phyloP scores from a whole-genome alignment of 2,329 filamentous ascomycete species.

The Sclerotinia borealis region DNA sequence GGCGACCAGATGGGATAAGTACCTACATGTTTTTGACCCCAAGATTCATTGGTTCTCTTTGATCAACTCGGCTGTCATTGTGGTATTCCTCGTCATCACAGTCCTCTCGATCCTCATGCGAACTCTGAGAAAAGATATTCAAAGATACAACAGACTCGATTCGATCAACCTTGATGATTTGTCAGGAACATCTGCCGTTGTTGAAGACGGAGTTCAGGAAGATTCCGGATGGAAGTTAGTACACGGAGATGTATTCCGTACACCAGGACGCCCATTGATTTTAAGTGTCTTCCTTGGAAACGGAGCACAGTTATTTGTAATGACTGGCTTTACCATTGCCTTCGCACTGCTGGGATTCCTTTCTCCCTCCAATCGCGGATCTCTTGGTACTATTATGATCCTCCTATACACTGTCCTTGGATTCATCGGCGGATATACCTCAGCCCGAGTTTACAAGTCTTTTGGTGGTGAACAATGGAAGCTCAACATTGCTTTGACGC shows the following conservation, averaged over 20 bases:
- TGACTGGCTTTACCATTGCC: conserved; percentile 89
- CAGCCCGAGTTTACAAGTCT: conserved; percentile 87
- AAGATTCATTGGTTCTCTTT: conserved; percentile 99
- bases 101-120: conserved; percentile 88
- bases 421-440: conserved; percentile 86
- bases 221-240: conserved; percentile 99
- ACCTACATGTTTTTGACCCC: conserved; percentile 92
- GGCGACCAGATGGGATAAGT: conserved; percentile 98
- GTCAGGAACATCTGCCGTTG: conserved; percentile 64
- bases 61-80: conserved; percentile 91
- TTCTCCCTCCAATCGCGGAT: conserved; percentile 91
- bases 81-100: conserved; percentile 83
- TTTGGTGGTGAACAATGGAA: conserved; percentile 94
- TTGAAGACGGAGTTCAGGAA: conserved; percentile 92
- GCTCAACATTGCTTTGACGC: conserved; percentile 83
- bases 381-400: conserved; percentile 86
- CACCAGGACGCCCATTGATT: conserved; percentile 74
- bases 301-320: conserved; percentile 93
- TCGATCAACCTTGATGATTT: conserved; percentile 87
- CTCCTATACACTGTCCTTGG: conserved; percentile 90
- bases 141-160: conserved; percentile 91
- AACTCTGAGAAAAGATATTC: conserved; percentile 90
- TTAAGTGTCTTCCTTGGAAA: conserved; percentile 87
- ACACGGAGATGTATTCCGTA: conserved; percentile 93
- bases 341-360: conserved; percentile 93